Percentiles rank a stretch among this genome's conserved stretches.
These are phyloP conservation scores for Annulohypoxylon maeteangense DNA, from an alignment of 495 filamentous ascomycete genomes.

Conservation along the genomic window DNA sequence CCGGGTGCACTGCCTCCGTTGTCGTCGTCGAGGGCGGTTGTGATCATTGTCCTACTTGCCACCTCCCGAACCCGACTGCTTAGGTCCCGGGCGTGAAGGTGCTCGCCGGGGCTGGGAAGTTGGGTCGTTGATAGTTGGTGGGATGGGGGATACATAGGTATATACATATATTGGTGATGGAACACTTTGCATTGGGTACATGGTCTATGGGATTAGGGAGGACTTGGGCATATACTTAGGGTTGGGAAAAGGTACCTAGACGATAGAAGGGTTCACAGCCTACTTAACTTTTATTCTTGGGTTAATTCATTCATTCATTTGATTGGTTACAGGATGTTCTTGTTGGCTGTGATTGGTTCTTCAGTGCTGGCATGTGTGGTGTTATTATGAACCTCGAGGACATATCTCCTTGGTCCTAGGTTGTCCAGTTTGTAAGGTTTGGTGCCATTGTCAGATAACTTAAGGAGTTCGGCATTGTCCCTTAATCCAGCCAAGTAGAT, in stretches of 20 bases:
- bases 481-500: no score
- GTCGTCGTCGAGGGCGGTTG: background rate
- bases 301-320: background rate
- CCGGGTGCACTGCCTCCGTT: conserved; percentile 21
- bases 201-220: background rate
- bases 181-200: background rate
- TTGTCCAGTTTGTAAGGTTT: no score
- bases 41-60: background rate
- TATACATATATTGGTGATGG: background rate
- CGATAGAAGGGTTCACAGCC: background rate
- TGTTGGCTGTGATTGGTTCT: background rate
- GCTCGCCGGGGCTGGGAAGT: no score
- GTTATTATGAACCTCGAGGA: no score
- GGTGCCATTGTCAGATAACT: no score
- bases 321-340: background rate
- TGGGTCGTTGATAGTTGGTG: no score
- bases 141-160: no score
- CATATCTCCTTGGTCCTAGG: no score
- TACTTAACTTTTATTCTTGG: background rate
- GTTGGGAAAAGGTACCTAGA: background rate
- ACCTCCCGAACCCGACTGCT: background rate
- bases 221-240: background rate
- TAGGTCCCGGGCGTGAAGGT: background rate
- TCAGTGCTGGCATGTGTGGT: no score
- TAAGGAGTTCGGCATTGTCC: no score